phyloP scores from a whole-genome alignment of 805 yeast species.

The Candida wancherniae region DNA sequence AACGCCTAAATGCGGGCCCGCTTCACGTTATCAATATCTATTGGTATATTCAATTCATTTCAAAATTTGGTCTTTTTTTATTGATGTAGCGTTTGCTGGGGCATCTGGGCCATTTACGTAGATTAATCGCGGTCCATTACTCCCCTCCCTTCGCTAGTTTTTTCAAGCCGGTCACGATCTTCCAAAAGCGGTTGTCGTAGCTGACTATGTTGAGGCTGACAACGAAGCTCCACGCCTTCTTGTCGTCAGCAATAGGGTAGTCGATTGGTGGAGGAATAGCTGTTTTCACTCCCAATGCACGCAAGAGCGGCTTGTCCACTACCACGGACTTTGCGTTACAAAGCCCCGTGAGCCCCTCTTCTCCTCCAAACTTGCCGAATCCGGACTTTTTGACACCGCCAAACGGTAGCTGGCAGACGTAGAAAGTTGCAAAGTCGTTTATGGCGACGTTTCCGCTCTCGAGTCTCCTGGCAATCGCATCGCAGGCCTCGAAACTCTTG shows the following conservation, averaged over 20 bases:
- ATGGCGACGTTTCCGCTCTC: constrained; percentile 91
- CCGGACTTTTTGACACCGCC: constrained; percentile 95
- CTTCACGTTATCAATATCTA: too few relatives aligned
- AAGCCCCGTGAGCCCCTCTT: constrained; percentile 88
- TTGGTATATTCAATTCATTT: too few relatives aligned
- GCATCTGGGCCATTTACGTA: too few relatives aligned
- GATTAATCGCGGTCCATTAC: constrained; percentile 3
- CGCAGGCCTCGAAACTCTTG: constrained; percentile 49
- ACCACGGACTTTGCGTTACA: constrained; percentile 86
- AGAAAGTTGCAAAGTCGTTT: constrained; percentile 95
- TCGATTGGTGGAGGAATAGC: constrained; percentile 85
- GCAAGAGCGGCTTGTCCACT: constrained; percentile 70
- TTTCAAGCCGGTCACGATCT: constrained; percentile 39
- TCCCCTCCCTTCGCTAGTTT: constrained; percentile 33
- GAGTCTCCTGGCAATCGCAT: constrained; percentile 57
- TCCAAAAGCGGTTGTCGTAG: constrained; percentile 73
- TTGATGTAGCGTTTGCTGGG: too few relatives aligned
- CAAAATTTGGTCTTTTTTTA: too few relatives aligned
- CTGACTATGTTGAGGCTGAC: constrained; percentile 78
- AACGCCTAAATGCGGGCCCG: constrained; percentile 59
- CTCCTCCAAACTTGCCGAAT: constrained; percentile 97
- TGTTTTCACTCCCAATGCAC: constrained; percentile 55
- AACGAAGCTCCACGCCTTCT: constrained; percentile 87
- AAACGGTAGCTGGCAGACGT: constrained; percentile 93
- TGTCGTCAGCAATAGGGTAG: constrained; percentile 80